These are phyloP conservation scores for Coniochaeta hoffmannii DNA, from an alignment of 2,329 filamentous ascomycete species.

Conservation along the genomic window DNA sequence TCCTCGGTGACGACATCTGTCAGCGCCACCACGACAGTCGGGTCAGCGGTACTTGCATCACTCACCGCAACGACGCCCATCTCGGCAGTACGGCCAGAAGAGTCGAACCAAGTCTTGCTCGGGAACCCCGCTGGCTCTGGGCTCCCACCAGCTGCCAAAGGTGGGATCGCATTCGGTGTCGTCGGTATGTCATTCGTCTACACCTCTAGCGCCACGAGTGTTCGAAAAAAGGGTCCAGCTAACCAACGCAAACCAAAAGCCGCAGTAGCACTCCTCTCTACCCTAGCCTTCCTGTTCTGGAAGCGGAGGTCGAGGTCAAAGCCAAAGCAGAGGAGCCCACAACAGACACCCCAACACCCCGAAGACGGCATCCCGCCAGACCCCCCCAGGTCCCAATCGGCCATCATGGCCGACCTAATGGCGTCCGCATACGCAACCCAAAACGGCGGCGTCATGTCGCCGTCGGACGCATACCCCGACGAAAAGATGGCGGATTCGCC, in stretches of 20 bases:
- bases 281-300: slow-evolving; percentile 5
- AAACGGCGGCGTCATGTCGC: slow-evolving; percentile 8
- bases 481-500: slow-evolving; percentile 12
- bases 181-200: slow-evolving; percentile 9
- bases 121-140: not conserved
- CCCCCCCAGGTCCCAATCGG: slow-evolving; percentile 6
- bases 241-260: slow-evolving; percentile 2
- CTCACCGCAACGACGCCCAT: not conserved
- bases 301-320: not conserved
- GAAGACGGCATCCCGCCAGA: not conserved
- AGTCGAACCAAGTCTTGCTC: not conserved
- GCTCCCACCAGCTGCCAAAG: slow-evolving; percentile 6
- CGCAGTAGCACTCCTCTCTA: slow-evolving; percentile 3
- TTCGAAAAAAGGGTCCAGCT: not conserved
- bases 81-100: not conserved
- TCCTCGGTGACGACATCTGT: not conserved
- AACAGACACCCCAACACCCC: not conserved
- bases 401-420: slow-evolving; percentile 16
- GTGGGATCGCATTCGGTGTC: slow-evolving; percentile 10
- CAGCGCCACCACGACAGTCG: not conserved
- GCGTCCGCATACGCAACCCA: slow-evolving; percentile 13
- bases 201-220: not conserved
- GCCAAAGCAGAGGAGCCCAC: not conserved
- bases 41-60: not conserved
- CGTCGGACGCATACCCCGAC: slow-evolving; percentile 8